Evolutionary conservation across 2,329 filamentous ascomycete species (phyloP).

Genomic region (Hypoxylon sp.): DNA sequence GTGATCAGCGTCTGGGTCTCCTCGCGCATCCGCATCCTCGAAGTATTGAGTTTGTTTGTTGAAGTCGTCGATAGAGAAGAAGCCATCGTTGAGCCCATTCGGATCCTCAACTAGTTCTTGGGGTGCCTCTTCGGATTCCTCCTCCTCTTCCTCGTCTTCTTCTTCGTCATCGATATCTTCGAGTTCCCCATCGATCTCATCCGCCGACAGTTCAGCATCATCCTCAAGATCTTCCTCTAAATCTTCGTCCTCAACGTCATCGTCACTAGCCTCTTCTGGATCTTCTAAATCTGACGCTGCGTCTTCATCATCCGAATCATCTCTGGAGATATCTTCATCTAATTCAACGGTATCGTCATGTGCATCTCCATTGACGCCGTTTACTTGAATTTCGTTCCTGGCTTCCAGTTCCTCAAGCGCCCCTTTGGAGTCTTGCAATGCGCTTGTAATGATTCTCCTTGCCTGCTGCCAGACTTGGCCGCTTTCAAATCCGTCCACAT

Average conservation of each 20-base stretch:
- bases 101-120: conserved; percentile 78
- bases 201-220: conserved; percentile 45
- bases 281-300: conserved; percentile 52
- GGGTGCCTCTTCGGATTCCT: conserved; percentile 63
- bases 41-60: conserved; percentile 93
- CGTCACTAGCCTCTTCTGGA: conserved; percentile 54
- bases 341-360: conserved; percentile 56
- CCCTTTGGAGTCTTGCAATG: conserved; percentile 65
- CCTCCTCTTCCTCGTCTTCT: conserved; percentile 64
- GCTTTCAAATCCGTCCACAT: conserved; percentile 88
- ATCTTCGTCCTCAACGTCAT: conserved; percentile 56
- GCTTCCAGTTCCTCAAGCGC: conserved; percentile 66
- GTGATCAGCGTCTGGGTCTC: conserved; percentile 79
- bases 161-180: conserved; percentile 58
- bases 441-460: conserved; percentile 78
- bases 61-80: conserved; percentile 98
- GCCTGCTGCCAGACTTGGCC: conserved; percentile 96
- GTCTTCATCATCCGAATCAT: conserved; percentile 46
- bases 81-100: conserved; percentile 93
- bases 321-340: conserved; percentile 57
- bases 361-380: conserved; percentile 57
- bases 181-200: conserved; percentile 51
- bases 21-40: conserved; percentile 85
- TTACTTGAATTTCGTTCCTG: conserved; percentile 68
- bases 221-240: conserved; percentile 52